Evolutionary conservation across 2,329 filamentous ascomycete genomes (phyloP).

Genomic region (Zymoseptoria passerinii): DNA sequence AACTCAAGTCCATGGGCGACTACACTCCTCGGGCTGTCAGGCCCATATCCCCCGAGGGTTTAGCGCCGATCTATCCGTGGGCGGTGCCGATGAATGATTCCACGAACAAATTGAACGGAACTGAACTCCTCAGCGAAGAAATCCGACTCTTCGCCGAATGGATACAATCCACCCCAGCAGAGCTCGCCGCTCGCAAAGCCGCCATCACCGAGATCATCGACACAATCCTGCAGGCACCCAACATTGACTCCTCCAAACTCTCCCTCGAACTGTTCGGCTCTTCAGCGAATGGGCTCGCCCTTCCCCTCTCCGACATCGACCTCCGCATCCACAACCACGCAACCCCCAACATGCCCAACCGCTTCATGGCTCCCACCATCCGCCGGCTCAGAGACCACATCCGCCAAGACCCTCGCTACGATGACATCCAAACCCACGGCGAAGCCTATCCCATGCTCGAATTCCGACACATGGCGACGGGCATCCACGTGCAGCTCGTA

Average conservation of each 20-base stretch:
- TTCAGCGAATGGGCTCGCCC: slow-evolving; percentile 43
- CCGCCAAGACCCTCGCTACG: neutral
- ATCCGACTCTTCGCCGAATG: slow-evolving; percentile 27
- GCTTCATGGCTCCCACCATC: neutral
- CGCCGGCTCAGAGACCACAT: neutral
- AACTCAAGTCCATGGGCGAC: neutral
- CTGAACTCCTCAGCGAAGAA: neutral
- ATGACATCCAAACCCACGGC: slow-evolving; percentile 9
- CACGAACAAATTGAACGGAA: neutral
- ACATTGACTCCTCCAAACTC: slow-evolving; percentile 18
- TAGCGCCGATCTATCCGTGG: slow-evolving; percentile 2
- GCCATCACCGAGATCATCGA: slow-evolving; percentile 28
- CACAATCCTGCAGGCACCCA: slow-evolving; percentile 21
- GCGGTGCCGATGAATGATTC: neutral
- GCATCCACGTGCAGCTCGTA: slow-evolving; percentile 46
- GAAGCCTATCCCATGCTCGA: slow-evolving; percentile 35
- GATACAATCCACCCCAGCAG: slow-evolving; percentile 36
- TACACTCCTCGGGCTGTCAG: neutral
- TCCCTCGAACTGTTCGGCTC: slow-evolving; percentile 44
- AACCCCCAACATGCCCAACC: slow-evolving; percentile 15
- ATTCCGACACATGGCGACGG: slow-evolving; percentile 39
- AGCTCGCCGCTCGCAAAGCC: slow-evolving; percentile 33
- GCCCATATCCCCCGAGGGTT: neutral
- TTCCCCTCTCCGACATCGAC: slow-evolving; percentile 49
- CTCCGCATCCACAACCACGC: slow-evolving; percentile 33